Evolutionary conservation across 805 yeast species (phyloP).

Genomic region (Teunomyces barrocoloradensis): DNA sequence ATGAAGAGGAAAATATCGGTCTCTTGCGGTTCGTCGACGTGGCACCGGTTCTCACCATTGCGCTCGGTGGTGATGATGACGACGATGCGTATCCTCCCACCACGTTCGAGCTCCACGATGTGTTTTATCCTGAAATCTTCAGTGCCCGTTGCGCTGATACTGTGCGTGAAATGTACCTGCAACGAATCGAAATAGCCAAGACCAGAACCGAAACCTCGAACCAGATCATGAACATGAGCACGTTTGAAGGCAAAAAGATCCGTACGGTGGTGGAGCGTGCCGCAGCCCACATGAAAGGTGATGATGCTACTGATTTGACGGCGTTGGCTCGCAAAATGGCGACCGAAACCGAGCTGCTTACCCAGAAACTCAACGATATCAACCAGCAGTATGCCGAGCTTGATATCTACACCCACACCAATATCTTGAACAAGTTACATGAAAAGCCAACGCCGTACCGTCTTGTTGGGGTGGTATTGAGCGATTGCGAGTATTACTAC

Average conservation of each 20-base stretch:
- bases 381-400: constrained; percentile 13
- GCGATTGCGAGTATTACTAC: constrained; percentile 29
- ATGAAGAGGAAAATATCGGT: constrained; percentile 27
- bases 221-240: constrained; percentile 29
- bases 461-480: constrained; percentile 30
- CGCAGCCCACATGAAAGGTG: constrained; percentile 14
- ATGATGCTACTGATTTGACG: constrained; percentile 12
- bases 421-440: constrained; percentile 14
- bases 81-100: background rate
- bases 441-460: constrained; percentile 19
- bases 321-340: constrained; percentile 19
- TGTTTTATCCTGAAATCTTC: constrained; percentile 36
- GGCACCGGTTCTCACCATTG: constrained; percentile 32
- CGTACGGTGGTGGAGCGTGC: constrained; percentile 24
- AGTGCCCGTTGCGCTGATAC: constrained; percentile 19
- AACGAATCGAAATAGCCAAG: constrained; percentile 12
- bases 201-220: constrained; percentile 20
- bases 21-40: constrained; percentile 24
- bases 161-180: constrained; percentile 18
- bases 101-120: background rate
- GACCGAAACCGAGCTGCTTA: constrained; percentile 13
- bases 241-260: constrained; percentile 41
- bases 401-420: constrained; percentile 21
- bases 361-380: constrained; percentile 17
- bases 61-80: constrained; percentile 27